phyloP scores from a whole-genome alignment of 371 early-diverging fungal genomes.

The Mucor circinelloides region DNA sequence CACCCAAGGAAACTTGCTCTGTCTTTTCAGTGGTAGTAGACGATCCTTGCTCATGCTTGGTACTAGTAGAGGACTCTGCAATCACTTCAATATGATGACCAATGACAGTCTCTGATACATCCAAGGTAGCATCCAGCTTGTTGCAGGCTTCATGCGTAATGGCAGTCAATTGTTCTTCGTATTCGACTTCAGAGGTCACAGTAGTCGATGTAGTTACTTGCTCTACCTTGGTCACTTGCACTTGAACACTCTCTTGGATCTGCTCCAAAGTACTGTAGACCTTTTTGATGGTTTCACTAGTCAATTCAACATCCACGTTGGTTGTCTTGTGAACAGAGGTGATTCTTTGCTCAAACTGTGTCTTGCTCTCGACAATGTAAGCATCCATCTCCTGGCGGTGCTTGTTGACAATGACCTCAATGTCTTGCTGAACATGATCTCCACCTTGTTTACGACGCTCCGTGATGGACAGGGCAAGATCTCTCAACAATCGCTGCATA shows the following conservation, averaged over 20 bases:
- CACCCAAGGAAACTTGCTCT: conserved; percentile 12
- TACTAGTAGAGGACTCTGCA: conserved; percentile 18
- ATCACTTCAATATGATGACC: conserved; percentile 29
- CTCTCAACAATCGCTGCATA: conserved; percentile 15
- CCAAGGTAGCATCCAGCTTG: conserved; percentile 20
- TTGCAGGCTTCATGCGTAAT: conserved; percentile 18
- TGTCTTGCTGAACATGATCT: conserved; percentile 25
- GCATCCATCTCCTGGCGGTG: conserved; percentile 15
- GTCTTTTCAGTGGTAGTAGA: background rate
- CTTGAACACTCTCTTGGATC: conserved; percentile 22
- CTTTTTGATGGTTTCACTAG: conserved; percentile 27
- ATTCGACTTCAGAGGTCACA: conserved; percentile 13
- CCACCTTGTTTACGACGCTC: conserved; percentile 39
- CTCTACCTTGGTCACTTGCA: conserved; percentile 29
- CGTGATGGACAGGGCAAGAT: conserved; percentile 21
- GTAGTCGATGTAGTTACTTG: conserved; percentile 13
- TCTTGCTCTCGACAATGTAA: conserved; percentile 22
- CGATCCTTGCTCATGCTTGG: conserved; percentile 1
- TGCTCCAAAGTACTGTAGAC: conserved; percentile 25
- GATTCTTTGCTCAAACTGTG: conserved; percentile 20
- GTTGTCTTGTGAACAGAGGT: conserved; percentile 3
- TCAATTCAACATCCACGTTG: conserved; percentile 13
- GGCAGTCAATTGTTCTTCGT: conserved; percentile 12
- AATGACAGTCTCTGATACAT: conserved; percentile 25
- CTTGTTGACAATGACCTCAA: conserved; percentile 30